Base-by-base conservation (phyloP, 192 early-diverging fungal species). In the Haplosporangium gracile region DNA sequence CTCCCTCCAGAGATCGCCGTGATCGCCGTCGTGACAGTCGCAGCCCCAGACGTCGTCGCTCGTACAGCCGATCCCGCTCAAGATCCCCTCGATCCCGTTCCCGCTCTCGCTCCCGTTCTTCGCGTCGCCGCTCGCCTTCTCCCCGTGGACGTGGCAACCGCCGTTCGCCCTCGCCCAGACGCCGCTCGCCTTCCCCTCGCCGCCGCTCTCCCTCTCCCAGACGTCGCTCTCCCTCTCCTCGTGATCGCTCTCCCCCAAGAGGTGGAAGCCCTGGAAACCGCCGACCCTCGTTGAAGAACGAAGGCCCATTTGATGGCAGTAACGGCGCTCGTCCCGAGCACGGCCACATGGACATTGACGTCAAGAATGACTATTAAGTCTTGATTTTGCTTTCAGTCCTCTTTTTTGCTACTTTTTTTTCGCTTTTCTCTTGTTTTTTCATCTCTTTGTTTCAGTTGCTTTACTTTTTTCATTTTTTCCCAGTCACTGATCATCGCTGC, bases 141-240 rank as follows among this genome's bases (percentile, higher is more conserved):
- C 81, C 74, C 34, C 81, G 81, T 63, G 82, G 76, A 18, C 76
- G 77, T 18, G 55, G 72, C 38, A 77, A 73, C 24, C 82, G 82
- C 39, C 76, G 77, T n/a, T 76, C 80, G 6, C 65, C 69, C 15
- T 82, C 79, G 24, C 78, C 78, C 60, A 60, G 49, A 34, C 73
- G 80, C 24, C 74, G 80, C 2, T 76, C 80, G 18, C 74, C 75
- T 32, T 82, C 80, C 7, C 81, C 81, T 47, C 76, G 82, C 39
- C 83, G 74, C 49, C 82, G 71, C 39, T 74, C 82, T 13, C 74
- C 68, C 16, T 80, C 78, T 0, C 78, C 78, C 42, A 71, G 74
- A 53, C 51, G 74, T 55, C 74, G 74, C 42, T 77, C 78, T 49
- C 84, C 68, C 45, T 78, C 84, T 24, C 84, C 78, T 40, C 84